phyloP scores from a whole-genome alignment of 805 yeast species.

The Millerago galiae region DNA sequence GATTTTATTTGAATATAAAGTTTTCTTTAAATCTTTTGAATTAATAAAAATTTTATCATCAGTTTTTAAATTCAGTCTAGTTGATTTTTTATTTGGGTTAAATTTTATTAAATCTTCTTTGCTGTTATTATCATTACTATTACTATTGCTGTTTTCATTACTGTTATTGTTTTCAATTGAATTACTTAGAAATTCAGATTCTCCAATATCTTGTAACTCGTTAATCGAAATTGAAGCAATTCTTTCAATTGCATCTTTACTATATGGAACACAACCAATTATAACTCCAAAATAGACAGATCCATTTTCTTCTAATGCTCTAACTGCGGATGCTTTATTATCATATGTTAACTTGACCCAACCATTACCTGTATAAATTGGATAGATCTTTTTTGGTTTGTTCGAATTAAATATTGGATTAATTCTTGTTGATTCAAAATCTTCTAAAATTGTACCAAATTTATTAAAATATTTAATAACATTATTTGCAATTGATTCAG shows the following conservation, averaged over 20 bases:
- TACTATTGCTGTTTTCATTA: not conserved
- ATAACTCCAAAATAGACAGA: slow-evolving; percentile 55
- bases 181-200: slow-evolving; percentile 14
- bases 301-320: slow-evolving; percentile 86
- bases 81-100: slow-evolving; percentile 24
- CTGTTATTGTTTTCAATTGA: slow-evolving; percentile 9
- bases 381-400: slow-evolving; percentile 32
- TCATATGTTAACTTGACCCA: slow-evolving; percentile 92
- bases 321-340: slow-evolving; percentile 63
- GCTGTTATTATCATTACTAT: slow-evolving; percentile 7
- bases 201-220: slow-evolving; percentile 44
- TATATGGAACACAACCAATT: slow-evolving; percentile 67
- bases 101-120: slow-evolving; percentile 12
- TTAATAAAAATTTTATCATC: slow-evolving; percentile 36
- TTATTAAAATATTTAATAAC: slow-evolving; percentile 69
- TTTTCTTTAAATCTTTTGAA: slow-evolving; percentile 13
- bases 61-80: slow-evolving; percentile 27
- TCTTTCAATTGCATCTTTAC: slow-evolving; percentile 54
- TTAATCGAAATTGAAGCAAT: slow-evolving; percentile 39
- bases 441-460: slow-evolving; percentile 76
- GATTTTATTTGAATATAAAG: slow-evolving; percentile 20
- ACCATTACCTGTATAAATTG: slow-evolving; percentile 77
- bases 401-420: slow-evolving; percentile 19
- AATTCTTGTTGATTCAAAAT: slow-evolving; percentile 43
- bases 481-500: slow-evolving; percentile 61